Evolutionary conservation across 495 filamentous ascomycete genomes (phyloP).

Genomic region (Penicillium samsonianum): DNA sequence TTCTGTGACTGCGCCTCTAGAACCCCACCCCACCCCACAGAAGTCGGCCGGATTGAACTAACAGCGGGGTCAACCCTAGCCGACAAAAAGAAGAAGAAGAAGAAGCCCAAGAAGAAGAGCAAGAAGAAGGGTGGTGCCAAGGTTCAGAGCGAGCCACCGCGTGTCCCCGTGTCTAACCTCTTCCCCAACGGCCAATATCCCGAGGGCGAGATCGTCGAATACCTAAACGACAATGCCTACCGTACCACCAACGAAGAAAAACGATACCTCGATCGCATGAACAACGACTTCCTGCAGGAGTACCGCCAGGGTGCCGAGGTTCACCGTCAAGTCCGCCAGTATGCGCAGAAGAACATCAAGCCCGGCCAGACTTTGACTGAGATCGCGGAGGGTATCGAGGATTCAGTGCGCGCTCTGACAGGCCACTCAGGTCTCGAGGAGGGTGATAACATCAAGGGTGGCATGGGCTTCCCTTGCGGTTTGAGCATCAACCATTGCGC

Average conservation of each 20-base stretch:
- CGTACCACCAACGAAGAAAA: conserved; percentile 88
- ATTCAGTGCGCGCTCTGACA: conserved; percentile 75
- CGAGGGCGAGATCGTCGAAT: conserved; percentile 78
- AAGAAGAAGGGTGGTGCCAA: conserved; percentile 68
- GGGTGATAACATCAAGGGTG: conserved; percentile 75
- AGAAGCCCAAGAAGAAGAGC: conserved; percentile 75
- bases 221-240: conserved; percentile 72
- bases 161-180: conserved; percentile 71
- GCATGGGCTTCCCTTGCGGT: conserved; percentile 88
- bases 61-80: conserved; percentile 30
- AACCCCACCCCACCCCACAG: conserved; percentile 1
- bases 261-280: conserved; percentile 78
- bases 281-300: conserved; percentile 81
- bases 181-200: conserved; percentile 76
- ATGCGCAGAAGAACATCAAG: conserved; percentile 76
- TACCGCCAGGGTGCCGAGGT: conserved; percentile 87
- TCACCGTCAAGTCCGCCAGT: conserved; percentile 84
- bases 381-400: conserved; percentile 84
- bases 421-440: conserved; percentile 77
- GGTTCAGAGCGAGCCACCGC: conserved; percentile 74
- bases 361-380: conserved; percentile 79
- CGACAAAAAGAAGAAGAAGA: conserved; percentile 83
- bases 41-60: conserved; percentile 2
- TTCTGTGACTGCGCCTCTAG: conserved; percentile 4
- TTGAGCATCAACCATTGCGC: conserved; percentile 85